Conservation (phyloP, 805 yeast species). For the Sungouiozyma ichnusensis region DNA sequence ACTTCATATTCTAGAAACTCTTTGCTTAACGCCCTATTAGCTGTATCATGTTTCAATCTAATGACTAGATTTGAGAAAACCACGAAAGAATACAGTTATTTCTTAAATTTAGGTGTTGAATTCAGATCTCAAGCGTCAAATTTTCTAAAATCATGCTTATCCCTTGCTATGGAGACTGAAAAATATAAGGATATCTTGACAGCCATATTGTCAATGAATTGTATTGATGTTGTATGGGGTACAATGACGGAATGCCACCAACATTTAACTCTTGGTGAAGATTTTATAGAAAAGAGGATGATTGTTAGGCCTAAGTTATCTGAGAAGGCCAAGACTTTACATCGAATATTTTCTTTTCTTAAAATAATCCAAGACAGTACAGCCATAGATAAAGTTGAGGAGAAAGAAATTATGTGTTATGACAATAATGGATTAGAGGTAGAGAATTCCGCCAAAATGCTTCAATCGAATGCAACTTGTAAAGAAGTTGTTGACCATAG, state of each 20-base stretch:
- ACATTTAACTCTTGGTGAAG: slow-evolving; percentile 68
- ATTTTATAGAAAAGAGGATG: slow-evolving; percentile 61
- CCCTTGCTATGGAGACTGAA: slow-evolving; percentile 41
- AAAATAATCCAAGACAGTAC: slow-evolving; percentile 74
- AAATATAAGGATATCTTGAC: slow-evolving; percentile 77
- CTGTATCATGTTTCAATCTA: slow-evolving; percentile 72
- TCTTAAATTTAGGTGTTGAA: slow-evolving; percentile 60
- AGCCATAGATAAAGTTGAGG: slow-evolving; percentile 22
- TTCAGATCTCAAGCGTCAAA: slow-evolving; percentile 65
- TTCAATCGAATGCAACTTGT: slow-evolving; percentile 10
- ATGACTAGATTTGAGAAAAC: slow-evolving; percentile 62
- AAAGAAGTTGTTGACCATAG: slow-evolving; percentile 32
- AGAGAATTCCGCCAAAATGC: not conserved
- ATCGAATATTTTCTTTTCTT: slow-evolving; percentile 65
- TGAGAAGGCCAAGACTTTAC: slow-evolving; percentile 66
- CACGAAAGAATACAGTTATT: slow-evolving; percentile 58
- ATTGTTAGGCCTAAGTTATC: slow-evolving; percentile 53
- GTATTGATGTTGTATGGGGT: slow-evolving; percentile 85
- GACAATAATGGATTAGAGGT: slow-evolving; percentile 33
- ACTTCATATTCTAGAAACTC: slow-evolving; percentile 73
- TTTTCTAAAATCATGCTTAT: slow-evolving; percentile 51
- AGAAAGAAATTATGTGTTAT: slow-evolving; percentile 7
- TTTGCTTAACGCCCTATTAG: slow-evolving; percentile 63
- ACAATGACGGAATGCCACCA: slow-evolving; percentile 76
- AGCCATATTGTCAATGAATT: slow-evolving; percentile 76